phyloP scores from a whole-genome alignment of 2,329 filamentous ascomycete species.

The Penicillium rolfsii region DNA sequence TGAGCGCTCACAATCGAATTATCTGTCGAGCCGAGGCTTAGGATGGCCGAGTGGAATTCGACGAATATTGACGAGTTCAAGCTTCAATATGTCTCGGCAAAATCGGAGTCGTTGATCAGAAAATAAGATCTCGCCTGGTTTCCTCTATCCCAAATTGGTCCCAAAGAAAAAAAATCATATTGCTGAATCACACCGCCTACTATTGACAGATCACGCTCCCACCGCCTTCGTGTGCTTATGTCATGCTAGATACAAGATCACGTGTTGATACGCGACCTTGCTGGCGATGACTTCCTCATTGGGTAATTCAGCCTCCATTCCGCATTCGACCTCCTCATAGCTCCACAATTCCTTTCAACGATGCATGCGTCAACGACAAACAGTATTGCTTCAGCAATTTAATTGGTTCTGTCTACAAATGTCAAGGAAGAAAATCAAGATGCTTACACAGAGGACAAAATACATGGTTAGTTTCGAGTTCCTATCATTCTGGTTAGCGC shows the following conservation, averaged over 20 bases:
- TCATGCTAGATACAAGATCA: not conserved
- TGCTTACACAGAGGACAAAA: not conserved
- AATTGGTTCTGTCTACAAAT: not conserved
- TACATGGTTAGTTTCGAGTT: not conserved
- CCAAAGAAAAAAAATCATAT: slow-evolving; percentile 35
- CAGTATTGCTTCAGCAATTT: too few relatives aligned
- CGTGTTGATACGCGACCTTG: not conserved
- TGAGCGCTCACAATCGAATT: slow-evolving; percentile 8
- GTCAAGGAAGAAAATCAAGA: not conserved
- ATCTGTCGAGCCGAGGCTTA: not conserved
- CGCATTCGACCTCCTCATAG: slow-evolving; percentile 1
- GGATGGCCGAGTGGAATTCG: not conserved
- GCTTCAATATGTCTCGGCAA: not conserved
- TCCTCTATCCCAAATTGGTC: slow-evolving; percentile 12
- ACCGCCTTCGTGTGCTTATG: slow-evolving; percentile 23
- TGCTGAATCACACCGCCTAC: slow-evolving; percentile 33
- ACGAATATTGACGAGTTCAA: not conserved
- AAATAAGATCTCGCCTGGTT: slow-evolving; percentile 13
- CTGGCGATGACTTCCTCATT: not conserved
- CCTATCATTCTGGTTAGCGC: not conserved
- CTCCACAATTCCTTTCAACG: not conserved
- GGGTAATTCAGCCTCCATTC: not conserved
- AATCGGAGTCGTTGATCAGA: slow-evolving; percentile 5
- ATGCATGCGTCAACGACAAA: not conserved
- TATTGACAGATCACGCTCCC: not conserved